These are phyloP conservation scores for Hyaloperonospora arabidopsidis DNA, from an alignment of 352 stramenopile genomes.

Conservation along the genomic window DNA sequence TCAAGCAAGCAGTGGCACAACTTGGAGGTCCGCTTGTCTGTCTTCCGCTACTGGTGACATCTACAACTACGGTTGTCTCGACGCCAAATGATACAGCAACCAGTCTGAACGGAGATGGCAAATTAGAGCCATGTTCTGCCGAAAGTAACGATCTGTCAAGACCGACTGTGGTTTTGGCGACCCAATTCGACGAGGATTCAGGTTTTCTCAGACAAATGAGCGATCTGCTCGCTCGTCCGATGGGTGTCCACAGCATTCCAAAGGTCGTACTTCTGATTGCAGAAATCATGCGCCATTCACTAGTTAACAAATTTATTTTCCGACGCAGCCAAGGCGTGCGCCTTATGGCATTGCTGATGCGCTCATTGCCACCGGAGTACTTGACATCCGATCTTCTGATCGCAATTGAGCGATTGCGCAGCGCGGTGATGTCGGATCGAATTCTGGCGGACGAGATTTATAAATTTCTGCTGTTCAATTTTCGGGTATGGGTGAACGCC, in stretches of 20 bases:
- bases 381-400: constrained; percentile 58
- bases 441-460: constrained; percentile 75
- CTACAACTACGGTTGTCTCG: constrained; percentile 29
- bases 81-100: constrained; percentile 19
- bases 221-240: constrained; percentile 60
- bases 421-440: constrained; percentile 69
- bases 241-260: constrained; percentile 58
- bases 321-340: constrained; percentile 68
- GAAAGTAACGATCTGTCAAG: constrained; percentile 10
- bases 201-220: constrained; percentile 71
- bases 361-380: constrained; percentile 57
- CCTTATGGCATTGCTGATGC: constrained; percentile 57
- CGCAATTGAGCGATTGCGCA: constrained; percentile 66
- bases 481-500: constrained; percentile 77
- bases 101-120: constrained; percentile 7
- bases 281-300: constrained; percentile 80
- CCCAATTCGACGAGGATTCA: constrained; percentile 70
- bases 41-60: constrained; percentile 55
- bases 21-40: constrained; percentile 55
- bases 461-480: constrained; percentile 82
- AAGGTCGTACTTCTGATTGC: constrained; percentile 72
- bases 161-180: constrained; percentile 22
- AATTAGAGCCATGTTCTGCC: constrained; percentile 1
- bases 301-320: constrained; percentile 85
- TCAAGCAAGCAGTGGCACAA: constrained; percentile 64